Evolutionary conservation across 805 yeast genomes (phyloP), one percentile per base, ranked within the genome.

Genomic region (Suhomyces xylopsoci): DNA sequence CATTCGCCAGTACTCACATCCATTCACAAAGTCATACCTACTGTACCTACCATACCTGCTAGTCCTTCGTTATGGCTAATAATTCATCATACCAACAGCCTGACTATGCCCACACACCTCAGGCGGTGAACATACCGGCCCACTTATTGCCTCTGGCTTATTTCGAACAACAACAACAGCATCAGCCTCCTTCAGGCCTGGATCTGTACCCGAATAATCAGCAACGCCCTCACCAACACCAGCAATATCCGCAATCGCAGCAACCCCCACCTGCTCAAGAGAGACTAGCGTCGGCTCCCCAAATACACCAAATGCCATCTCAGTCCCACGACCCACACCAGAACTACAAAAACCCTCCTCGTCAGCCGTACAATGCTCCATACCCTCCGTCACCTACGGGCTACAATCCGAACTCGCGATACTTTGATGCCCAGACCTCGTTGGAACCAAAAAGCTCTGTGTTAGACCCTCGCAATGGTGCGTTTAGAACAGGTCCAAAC

Each of bases 71-170:
- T 38, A 38, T 38, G 42, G 22, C 42, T 17, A 38, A 38, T 19
- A 38, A 38, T 10, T 38, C 42, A 17, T 19, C 14, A 42, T 20
- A 22, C 30, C 45, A 24, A n/a, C 17, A 17, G 15, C 45, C 45
- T 14, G 45, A 24, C 28, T 28, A 48, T 36, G 36, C n/a, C 14
- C 51, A 38, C 12, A 24, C 45, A 38, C 45, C 45, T 14, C 51
- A 48, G 41, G 47, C 52, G 15, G 54, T 58, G 20, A 55, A 50
- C 45, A 55, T 58, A 38, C 62, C 62, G 14, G 58, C 56, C 17
- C 62, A 58, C 46, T 55, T 58, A 45, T 46, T 58, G 25, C 62
- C 62, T 7, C 61, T 36, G 50, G 55, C 55, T 7, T 56, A 50
- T 26, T 45, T 52, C 34, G 55, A 49, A 12, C 45, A 17, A 26